Evolutionary conservation across 805 yeast species (phyloP).

Genomic region (Pichia manshurica): DNA sequence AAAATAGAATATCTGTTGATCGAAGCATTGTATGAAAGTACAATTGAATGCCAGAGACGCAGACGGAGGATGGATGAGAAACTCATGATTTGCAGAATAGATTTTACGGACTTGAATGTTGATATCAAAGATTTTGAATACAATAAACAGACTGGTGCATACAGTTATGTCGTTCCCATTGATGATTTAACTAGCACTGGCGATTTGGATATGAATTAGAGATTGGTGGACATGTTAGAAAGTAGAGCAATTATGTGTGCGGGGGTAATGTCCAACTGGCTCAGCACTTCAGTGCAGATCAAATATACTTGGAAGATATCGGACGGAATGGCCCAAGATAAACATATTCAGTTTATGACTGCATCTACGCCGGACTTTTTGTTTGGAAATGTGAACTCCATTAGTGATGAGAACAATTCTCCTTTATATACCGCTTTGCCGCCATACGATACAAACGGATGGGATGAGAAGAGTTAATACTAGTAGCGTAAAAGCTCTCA

Average conservation of each 20-base stretch:
- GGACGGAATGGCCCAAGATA: slow-evolving; percentile 2
- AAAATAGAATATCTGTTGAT: neutral
- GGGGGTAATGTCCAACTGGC: neutral
- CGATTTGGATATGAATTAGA: neutral
- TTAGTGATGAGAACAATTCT: too few species aligned
- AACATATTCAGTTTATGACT: neutral
- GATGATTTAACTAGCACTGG: neutral
- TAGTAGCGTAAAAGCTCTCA: too few species aligned
- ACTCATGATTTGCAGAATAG: neutral
- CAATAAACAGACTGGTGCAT: neutral
- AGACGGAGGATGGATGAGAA: neutral
- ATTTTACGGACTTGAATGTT: neutral
- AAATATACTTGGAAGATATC: neutral
- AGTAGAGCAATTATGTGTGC: neutral
- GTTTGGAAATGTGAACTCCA: neutral
- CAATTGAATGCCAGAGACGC: neutral
- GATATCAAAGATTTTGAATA: slow-evolving; percentile 6
- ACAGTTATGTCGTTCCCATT: neutral
- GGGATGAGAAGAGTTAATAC: too few species aligned
- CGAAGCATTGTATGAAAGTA: neutral
- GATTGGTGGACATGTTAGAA: neutral
- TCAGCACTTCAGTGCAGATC: neutral
- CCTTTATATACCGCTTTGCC: too few species aligned
- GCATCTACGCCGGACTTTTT: neutral
- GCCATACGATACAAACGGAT: too few species aligned